Evolutionary conservation across 2,329 filamentous ascomycete species (phyloP).

Genomic region (Fusarium proliferatum): DNA sequence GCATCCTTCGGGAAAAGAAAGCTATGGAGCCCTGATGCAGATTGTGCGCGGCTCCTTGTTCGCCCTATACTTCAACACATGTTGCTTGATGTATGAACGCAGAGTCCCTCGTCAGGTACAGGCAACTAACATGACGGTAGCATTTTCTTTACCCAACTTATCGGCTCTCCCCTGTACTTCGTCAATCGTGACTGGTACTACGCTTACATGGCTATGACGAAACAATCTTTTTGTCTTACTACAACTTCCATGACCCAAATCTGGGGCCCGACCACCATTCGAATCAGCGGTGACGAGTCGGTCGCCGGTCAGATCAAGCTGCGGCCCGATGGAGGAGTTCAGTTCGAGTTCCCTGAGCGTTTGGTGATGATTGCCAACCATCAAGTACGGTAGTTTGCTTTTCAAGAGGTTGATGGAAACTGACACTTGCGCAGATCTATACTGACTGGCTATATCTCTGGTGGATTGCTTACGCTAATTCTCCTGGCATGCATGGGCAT

Average conservation of each 20-base stretch:
- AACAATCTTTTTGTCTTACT: conserved; percentile 82
- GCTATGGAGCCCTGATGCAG: conserved; percentile 63
- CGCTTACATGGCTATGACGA: conserved; percentile 87
- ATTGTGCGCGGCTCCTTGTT: conserved; percentile 64
- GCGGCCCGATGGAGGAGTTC: conserved; percentile 76
- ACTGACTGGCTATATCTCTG: conserved; percentile 94
- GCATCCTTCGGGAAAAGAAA: conserved; percentile 67
- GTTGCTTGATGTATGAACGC: conserved; percentile 64
- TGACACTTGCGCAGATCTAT: conserved; percentile 67
- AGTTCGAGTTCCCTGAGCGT: conserved; percentile 84
- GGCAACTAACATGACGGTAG: conserved; percentile 51
- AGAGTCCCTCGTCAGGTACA: background rate
- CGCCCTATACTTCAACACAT: conserved; percentile 62
- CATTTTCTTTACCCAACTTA: conserved; percentile 76
- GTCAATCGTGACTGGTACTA: conserved; percentile 83
- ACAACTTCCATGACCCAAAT: conserved; percentile 85
- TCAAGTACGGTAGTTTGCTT: conserved; percentile 64
- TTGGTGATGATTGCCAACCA: conserved; percentile 89
- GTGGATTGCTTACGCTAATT: conserved; percentile 89
- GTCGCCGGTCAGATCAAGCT: conserved; percentile 79
- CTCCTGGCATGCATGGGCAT: conserved; percentile 81
- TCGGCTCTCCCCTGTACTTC: conserved; percentile 81
- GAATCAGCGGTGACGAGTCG: conserved; percentile 85
- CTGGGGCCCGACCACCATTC: conserved; percentile 86
- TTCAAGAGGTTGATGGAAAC: background rate